Conservation (phyloP, 2,329 filamentous ascomycete genomes). For the Cadophora sp. region DNA sequence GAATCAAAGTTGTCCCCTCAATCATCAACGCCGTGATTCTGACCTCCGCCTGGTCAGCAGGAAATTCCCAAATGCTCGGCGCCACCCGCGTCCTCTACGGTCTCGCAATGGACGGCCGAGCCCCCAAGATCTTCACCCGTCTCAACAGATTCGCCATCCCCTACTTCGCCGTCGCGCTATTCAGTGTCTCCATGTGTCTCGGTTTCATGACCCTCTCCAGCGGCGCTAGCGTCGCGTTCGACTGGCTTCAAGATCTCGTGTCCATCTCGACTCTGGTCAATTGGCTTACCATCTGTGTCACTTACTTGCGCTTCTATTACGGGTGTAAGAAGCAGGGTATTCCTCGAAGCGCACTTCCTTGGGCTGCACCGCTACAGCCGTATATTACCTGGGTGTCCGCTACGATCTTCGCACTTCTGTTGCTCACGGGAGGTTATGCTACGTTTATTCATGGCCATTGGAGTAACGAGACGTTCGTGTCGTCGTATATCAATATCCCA, state of each 20-base stretch:
- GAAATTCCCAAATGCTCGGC: slow-evolving; percentile 69
- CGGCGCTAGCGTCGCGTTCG: slow-evolving; percentile 66
- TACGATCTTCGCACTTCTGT: slow-evolving; percentile 57
- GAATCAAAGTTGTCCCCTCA: slow-evolving; percentile 71
- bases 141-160: slow-evolving; percentile 65
- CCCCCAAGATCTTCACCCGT: slow-evolving; percentile 58
- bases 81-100: slow-evolving; percentile 65
- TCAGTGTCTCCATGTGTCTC: slow-evolving; percentile 56
- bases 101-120: slow-evolving; percentile 61
- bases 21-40: slow-evolving; percentile 81
- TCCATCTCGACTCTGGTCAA: slow-evolving; percentile 68
- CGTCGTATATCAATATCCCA: slow-evolving; percentile 68
- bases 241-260: slow-evolving; percentile 68
- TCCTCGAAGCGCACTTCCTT: slow-evolving; percentile 58
- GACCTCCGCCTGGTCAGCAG: slow-evolving; percentile 73
- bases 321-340: slow-evolving; percentile 64
- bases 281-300: slow-evolving; percentile 65
- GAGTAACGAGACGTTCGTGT: slow-evolving; percentile 63
- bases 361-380: slow-evolving; percentile 60
- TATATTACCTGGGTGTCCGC: slow-evolving; percentile 62
- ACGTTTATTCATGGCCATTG: slow-evolving; percentile 67
- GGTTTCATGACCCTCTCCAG: slow-evolving; percentile 71
- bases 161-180: slow-evolving; percentile 53
- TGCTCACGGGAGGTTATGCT: slow-evolving; percentile 68
- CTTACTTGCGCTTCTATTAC: slow-evolving; percentile 63